A percentile compares a stretch with the other conserved stretches of the same genome.
Conservation (phyloP, 140 eudicot genomes). For the Oenanthe javanica region DNA sequence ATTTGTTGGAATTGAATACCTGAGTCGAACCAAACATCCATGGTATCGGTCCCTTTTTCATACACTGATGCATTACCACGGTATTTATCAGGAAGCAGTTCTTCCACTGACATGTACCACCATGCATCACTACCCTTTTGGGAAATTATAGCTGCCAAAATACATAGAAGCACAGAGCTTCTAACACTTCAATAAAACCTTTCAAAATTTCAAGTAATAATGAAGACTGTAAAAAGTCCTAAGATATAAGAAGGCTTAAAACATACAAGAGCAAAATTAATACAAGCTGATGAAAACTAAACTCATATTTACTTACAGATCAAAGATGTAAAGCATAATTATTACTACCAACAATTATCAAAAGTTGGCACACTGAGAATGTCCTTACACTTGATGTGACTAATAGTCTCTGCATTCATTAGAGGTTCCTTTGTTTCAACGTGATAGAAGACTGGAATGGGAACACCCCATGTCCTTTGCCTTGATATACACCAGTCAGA, state of each 20-base stretch:
- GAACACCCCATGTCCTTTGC: conserved; percentile 99
- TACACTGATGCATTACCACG: conserved; percentile 78
- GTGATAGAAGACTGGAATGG: conserved; percentile 96
- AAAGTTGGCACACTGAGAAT: neutral
- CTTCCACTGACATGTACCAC: conserved; percentile 98
- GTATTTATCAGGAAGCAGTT: conserved; percentile 81
- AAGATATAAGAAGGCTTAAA: neutral
- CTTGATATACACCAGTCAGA: conserved; percentile 99
- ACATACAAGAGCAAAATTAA: neutral
- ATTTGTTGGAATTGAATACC: conserved; percentile 29
- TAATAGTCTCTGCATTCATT: conserved; percentile 77
- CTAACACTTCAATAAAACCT: neutral
- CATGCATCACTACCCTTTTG: conserved; percentile 98
- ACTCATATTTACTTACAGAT: neutral
- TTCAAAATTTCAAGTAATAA: neutral
- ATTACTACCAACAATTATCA: neutral
- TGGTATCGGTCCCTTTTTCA: conserved; percentile 92
- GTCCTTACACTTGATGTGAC: conserved; percentile 73
- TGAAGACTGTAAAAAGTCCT: neutral
- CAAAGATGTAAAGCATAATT: neutral
- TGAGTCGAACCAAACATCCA: conserved; percentile 99
- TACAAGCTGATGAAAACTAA: neutral
- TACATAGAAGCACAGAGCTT: conserved; percentile 1
- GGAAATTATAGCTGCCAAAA: conserved; percentile 72
- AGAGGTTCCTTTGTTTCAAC: conserved; percentile 83